Evolutionary conservation across 2,329 filamentous ascomycete species (phyloP).

Genomic region (Sphaceloma murrayae): DNA sequence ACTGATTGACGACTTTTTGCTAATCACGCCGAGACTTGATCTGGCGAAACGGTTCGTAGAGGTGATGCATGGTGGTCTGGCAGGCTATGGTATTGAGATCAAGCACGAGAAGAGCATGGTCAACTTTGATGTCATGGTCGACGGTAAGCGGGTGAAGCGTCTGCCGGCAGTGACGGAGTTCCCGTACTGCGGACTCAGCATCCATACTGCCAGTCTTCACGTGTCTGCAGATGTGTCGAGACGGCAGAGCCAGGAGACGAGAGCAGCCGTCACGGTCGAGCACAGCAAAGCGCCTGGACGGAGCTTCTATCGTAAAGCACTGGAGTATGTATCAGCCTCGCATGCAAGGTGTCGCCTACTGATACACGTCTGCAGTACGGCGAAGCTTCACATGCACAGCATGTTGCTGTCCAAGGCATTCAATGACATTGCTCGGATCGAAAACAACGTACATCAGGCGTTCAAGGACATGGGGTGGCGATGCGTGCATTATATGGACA

Average conservation of each 20-base stretch:
- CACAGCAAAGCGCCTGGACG: constrained; percentile 61
- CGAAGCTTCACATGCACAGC: constrained; percentile 75
- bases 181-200: constrained; percentile 77
- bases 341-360: constrained; percentile 12
- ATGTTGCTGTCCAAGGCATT: constrained; percentile 76
- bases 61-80: constrained; percentile 69
- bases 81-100: constrained; percentile 70
- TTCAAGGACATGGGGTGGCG: constrained; percentile 74
- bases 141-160: constrained; percentile 44
- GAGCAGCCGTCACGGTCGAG: constrained; percentile 71
- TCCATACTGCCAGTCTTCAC: constrained; percentile 65
- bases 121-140: constrained; percentile 64
- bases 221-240: constrained; percentile 59
- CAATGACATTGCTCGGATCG: constrained; percentile 60
- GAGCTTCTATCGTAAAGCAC: constrained; percentile 68
- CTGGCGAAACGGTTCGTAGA: constrained; percentile 66
- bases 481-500: constrained; percentile 51
- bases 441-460: constrained; percentile 63
- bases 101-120: constrained; percentile 69
- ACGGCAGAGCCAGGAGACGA: constrained; percentile 42
- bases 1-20: constrained; percentile 84
- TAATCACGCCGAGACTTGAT: constrained; percentile 61
- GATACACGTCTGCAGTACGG: constrained; percentile 37
- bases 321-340: constrained; percentile 45
- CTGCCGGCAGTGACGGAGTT: constrained; percentile 45